These are phyloP conservation scores for Xerophyta viscosa DNA, from an alignment of 106 monocot genomes.

Conservation along the genomic window DNA sequence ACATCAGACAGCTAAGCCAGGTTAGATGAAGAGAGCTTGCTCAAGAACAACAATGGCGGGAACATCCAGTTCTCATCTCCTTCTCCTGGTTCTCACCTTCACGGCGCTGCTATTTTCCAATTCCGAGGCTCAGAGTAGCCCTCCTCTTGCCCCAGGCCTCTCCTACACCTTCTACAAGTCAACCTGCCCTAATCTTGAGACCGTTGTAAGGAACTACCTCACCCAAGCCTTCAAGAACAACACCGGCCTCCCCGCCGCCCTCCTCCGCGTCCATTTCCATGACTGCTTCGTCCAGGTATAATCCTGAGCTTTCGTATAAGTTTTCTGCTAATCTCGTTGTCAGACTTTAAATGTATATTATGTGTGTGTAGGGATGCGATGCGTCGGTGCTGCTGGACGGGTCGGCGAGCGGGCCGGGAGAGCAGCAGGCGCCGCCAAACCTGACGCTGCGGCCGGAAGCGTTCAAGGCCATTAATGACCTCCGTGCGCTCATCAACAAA, in stretches of 20 bases:
- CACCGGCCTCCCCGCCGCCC: conserved; percentile 43
- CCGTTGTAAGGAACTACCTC: conserved; percentile 22
- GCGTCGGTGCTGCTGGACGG: conserved; percentile 55
- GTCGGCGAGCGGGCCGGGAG: conserved; percentile 43
- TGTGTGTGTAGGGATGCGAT: conserved; percentile 39
- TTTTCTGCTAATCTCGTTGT: not conserved
- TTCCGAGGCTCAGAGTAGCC: too few species aligned
- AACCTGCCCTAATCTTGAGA: conserved; percentile 28
- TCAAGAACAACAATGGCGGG: too few species aligned
- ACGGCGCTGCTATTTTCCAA: too few species aligned
- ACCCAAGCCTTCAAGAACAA: conserved; percentile 19
- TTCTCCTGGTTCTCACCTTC: too few species aligned
- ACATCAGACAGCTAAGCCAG: too few species aligned
- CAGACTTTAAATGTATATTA: not conserved
- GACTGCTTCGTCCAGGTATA: conserved; percentile 61
- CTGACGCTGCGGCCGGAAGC: conserved; percentile 43
- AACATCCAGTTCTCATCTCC: too few species aligned
- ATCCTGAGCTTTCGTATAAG: too few species aligned
- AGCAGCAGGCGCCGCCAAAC: conserved; percentile 46
- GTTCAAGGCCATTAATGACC: conserved; percentile 35
- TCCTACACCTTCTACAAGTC: conserved; percentile 39
- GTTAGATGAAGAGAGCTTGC: too few species aligned
- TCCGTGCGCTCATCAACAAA: conserved; percentile 24
- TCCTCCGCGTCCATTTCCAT: conserved; percentile 55
- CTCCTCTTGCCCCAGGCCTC: conserved; percentile 23